phyloP scores from a whole-genome alignment of 2,329 filamentous ascomycete species.

The Diaporthe sp. region DNA sequence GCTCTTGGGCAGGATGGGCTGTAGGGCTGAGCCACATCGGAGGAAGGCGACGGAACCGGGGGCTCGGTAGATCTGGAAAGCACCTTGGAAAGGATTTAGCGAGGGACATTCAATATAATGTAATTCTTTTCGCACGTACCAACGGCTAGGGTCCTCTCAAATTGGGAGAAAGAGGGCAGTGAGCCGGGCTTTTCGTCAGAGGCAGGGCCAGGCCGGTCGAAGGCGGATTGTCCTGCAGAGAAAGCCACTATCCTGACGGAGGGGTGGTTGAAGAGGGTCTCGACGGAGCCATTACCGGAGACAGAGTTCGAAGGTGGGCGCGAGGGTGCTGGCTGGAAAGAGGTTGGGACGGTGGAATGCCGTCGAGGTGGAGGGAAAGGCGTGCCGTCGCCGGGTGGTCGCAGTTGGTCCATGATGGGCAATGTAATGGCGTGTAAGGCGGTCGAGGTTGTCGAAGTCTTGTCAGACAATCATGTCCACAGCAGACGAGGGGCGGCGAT shows the following conservation, averaged over 20 bases:
- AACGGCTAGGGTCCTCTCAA: constrained; percentile 84
- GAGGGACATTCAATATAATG: neutral
- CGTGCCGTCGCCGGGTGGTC: constrained; percentile 22
- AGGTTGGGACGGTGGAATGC: constrained; percentile 40
- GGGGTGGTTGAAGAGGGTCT: constrained; percentile 80
- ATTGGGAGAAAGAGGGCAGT: constrained; percentile 78
- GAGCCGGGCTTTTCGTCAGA: constrained; percentile 66
- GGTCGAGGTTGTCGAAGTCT: neutral
- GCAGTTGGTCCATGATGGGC: constrained; percentile 32
- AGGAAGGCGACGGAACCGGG: constrained; percentile 89
- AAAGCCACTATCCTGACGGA: constrained; percentile 75
- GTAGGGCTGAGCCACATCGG: constrained; percentile 84
- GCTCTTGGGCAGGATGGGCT: constrained; percentile 88
- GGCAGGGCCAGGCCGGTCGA: constrained; percentile 43
- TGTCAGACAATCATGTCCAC: constrained; percentile 27
- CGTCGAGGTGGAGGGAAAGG: constrained; percentile 41
- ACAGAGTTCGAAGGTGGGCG: constrained; percentile 40
- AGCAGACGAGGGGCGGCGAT: neutral
- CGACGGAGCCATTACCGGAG: constrained; percentile 56
- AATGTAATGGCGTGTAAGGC: neutral
- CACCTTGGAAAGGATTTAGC: constrained; percentile 39
- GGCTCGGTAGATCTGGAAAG: constrained; percentile 85
- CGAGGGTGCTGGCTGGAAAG: constrained; percentile 50
- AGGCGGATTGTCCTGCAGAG: constrained; percentile 46
- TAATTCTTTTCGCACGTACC: constrained; percentile 59